Percentiles rank a stretch among this genome's conserved stretches.
phyloP scores from a whole-genome alignment of 306 rosid species.

The Prunus dulcis region DNA sequence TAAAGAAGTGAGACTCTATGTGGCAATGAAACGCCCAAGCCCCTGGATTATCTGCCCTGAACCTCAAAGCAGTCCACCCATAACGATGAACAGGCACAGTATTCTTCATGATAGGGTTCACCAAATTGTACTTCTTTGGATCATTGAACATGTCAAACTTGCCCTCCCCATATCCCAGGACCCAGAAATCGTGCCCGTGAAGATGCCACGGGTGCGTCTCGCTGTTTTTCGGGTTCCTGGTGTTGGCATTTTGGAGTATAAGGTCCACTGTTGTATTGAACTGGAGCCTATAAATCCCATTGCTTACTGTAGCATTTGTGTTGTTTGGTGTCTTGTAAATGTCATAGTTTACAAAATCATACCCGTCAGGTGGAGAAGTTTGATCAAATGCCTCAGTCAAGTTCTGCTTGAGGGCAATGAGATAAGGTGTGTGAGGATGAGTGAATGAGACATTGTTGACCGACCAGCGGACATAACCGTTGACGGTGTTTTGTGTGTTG shows the following conservation, averaged over 20 bases:
- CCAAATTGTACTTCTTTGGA: constrained; percentile 57
- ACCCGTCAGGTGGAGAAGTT: constrained; percentile 54
- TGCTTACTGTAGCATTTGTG: constrained; percentile 52
- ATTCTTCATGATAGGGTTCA: constrained; percentile 78
- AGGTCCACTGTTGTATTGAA: constrained; percentile 50
- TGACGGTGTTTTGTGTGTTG: constrained; percentile 64
- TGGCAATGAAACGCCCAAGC: constrained; percentile 95
- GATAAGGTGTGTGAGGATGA: constrained; percentile 77
- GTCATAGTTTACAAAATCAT: constrained; percentile 51
- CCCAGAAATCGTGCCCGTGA: constrained; percentile 92
- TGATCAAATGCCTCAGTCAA: constrained; percentile 42
- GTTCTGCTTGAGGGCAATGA: constrained; percentile 55
- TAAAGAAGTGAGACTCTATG: constrained; percentile 73
- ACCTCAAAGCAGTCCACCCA: constrained; percentile 93
- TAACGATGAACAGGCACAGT: constrained; percentile 65
- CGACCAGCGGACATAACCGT: constrained; percentile 42
- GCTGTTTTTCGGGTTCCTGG: constrained; percentile 13
- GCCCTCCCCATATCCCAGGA: constrained; percentile 69
- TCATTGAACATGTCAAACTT: constrained; percentile 53
- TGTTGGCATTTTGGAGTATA: constrained; percentile 66
- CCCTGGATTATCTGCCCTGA: constrained; percentile 72
- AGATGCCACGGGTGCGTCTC: constrained; percentile 90
- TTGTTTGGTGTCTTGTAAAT: constrained; percentile 29
- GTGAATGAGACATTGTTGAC: constrained; percentile 72
- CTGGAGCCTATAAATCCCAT: constrained; percentile 51